Conservation (phyloP, 169 alveolate species). For the Plasmodium vivax region DNA sequence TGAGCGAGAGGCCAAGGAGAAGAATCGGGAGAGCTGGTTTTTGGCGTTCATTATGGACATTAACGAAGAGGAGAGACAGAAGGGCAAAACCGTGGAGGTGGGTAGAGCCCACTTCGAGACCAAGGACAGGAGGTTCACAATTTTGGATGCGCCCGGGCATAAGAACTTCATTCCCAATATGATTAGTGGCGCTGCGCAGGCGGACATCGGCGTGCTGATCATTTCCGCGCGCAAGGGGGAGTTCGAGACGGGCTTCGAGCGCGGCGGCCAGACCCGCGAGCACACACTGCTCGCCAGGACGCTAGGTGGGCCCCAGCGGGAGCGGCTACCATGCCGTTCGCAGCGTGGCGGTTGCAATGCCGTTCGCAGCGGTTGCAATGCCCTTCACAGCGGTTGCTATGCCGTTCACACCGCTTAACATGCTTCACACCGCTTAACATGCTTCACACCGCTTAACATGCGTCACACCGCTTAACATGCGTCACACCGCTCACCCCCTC, state of each 20-base stretch:
- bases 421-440: too few relatives aligned
- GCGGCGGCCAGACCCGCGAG: slow-evolving; percentile 99
- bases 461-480: background rate
- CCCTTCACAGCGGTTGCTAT: too few relatives aligned
- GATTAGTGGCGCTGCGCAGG: slow-evolving; percentile 99
- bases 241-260: slow-evolving; percentile 99
- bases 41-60: slow-evolving; percentile 99
- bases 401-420: background rate
- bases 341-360: too few relatives aligned
- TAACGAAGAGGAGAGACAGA: slow-evolving; percentile 98
- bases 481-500: background rate
- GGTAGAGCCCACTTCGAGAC: slow-evolving; percentile 98
- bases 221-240: slow-evolving; percentile 98
- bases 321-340: too few relatives aligned
- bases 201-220: slow-evolving; percentile 99
- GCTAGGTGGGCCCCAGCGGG: slow-evolving; percentile 76
- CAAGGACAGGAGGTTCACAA: slow-evolving; percentile 94
- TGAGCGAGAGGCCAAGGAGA: slow-evolving; percentile 98
- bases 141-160: slow-evolving; percentile 99
- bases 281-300: slow-evolving; percentile 99
- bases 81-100: slow-evolving; percentile 99
- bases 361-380: too few relatives aligned
- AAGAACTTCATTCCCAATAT: slow-evolving; percentile 98
- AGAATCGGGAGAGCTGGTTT: slow-evolving; percentile 99
- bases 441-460: background rate